Evolutionary conservation across 768 basidiomycete genomes (phyloP).

Genomic region (Xerocomellus chrysenteron): DNA sequence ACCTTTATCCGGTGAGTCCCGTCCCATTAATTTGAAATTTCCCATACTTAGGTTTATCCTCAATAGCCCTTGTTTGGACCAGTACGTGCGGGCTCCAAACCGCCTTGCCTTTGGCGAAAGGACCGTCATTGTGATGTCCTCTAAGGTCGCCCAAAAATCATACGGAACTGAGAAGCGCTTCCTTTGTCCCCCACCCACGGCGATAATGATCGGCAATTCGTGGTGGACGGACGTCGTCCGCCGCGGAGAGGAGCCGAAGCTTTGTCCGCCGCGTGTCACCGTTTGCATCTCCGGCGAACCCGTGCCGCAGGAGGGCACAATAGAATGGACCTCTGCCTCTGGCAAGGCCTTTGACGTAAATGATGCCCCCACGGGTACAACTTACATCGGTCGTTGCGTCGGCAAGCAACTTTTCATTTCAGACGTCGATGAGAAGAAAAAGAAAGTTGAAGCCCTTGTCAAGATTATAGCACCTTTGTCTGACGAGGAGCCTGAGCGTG

Average conservation of each 20-base stretch:
- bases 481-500: conserved; percentile 77
- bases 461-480: conserved; percentile 79
- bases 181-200: conserved; percentile 91
- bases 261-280: conserved; percentile 76
- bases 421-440: conserved; percentile 93
- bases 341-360: conserved; percentile 83
- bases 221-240: conserved; percentile 89
- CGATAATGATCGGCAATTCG: conserved; percentile 88
- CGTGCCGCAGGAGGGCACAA: conserved; percentile 76
- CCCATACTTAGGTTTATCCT: conserved; percentile 12
- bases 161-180: conserved; percentile 97
- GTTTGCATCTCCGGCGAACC: conserved; percentile 93
- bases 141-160: conserved; percentile 95
- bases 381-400: conserved; percentile 89
- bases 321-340: conserved; percentile 84
- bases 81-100: conserved; percentile 82
- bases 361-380: conserved; percentile 76
- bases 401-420: conserved; percentile 95
- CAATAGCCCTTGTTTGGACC: conserved; percentile 73
- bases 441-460: conserved; percentile 91
- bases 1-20: conserved; percentile 70
- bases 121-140: conserved; percentile 96
- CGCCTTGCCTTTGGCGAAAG: conserved; percentile 90
- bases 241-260: conserved; percentile 70
- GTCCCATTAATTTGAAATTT: conserved; percentile 18